phyloP scores from a whole-genome alignment of 148 eudicot species.

The Chenopodium berlandieri region DNA sequence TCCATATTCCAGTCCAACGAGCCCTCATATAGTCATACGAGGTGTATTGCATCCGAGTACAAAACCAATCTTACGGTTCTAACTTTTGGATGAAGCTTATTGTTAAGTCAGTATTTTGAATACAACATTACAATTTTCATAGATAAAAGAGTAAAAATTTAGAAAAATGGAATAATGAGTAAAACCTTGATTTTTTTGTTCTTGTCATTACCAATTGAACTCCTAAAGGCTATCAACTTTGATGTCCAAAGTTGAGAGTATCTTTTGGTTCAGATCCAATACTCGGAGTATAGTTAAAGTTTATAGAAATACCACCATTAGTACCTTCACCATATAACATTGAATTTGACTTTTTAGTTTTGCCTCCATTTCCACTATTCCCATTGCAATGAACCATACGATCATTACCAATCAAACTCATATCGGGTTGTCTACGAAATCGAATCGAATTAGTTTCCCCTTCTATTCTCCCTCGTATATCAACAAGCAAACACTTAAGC shows the following conservation, averaged over 20 bases:
- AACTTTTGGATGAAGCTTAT: neutral
- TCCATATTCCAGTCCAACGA: no score
- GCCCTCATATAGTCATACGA: no score
- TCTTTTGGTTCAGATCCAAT: neutral
- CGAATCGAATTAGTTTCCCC: conserved; percentile 75
- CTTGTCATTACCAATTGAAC: no score
- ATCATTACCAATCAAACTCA: neutral
- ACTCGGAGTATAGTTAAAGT: neutral
- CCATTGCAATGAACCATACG: neutral
- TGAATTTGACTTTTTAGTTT: neutral
- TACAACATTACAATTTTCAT: no score
- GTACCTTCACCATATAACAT: neutral
- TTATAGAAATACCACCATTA: neutral
- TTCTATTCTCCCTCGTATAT: conserved; percentile 71
- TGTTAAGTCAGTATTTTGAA: no score
- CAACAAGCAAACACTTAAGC: conserved; percentile 79
- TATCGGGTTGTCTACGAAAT: conserved; percentile 39
- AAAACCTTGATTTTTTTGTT: no score
- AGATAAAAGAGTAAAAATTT: no score
- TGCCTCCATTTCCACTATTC: neutral
- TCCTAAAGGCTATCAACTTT: no score
- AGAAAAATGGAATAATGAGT: no score
- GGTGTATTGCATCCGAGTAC: no score
- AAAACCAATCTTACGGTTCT: no score
- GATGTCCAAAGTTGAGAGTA: neutral